phyloP scores from a whole-genome alignment of 2,329 filamentous ascomycete genomes.

The Dactylellina sp. region DNA sequence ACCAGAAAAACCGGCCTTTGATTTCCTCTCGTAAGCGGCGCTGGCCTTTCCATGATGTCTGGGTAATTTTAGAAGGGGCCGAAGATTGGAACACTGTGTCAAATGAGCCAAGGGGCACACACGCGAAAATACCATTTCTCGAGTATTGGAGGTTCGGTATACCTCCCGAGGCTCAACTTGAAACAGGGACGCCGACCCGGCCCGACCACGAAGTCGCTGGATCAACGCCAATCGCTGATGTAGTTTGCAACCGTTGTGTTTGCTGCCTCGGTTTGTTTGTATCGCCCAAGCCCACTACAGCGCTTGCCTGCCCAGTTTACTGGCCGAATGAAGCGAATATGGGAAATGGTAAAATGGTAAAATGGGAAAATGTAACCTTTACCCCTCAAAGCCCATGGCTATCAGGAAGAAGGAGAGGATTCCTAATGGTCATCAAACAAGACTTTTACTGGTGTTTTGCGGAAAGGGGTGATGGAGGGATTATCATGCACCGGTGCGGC shows the following conservation, averaged over 20 bases:
- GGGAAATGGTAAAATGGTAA: too few relatives aligned
- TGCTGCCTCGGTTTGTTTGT: constrained; percentile 14
- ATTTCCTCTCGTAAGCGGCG: constrained; percentile 36
- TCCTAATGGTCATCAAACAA: constrained; percentile 33
- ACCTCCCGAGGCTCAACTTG: constrained; percentile 27
- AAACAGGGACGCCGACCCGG: constrained; percentile 36
- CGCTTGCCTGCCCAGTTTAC: not conserved
- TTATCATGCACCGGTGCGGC: constrained; percentile 38
- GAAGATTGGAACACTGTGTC: constrained; percentile 11
- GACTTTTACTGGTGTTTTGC: constrained; percentile 12
- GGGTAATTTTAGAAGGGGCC: constrained; percentile 30
- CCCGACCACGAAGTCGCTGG: not conserved
- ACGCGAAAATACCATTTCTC: not conserved
- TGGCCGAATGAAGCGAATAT: not conserved
- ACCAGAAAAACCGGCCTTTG: not conserved
- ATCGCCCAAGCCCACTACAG: constrained; percentile 18
- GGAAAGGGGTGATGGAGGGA: constrained; percentile 47
- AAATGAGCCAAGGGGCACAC: constrained; percentile 27
- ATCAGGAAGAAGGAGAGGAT: constrained; percentile 18
- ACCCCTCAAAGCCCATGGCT: not conserved
- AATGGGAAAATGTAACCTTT: not conserved
- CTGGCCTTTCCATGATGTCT: not conserved
- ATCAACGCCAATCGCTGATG: constrained; percentile 2
- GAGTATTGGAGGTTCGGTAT: constrained; percentile 7
- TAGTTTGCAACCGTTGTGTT: constrained; percentile 20